These are phyloP conservation scores for Annona cherimola DNA, from an alignment of 164 flowering plant genomes.

Conservation along the genomic window DNA sequence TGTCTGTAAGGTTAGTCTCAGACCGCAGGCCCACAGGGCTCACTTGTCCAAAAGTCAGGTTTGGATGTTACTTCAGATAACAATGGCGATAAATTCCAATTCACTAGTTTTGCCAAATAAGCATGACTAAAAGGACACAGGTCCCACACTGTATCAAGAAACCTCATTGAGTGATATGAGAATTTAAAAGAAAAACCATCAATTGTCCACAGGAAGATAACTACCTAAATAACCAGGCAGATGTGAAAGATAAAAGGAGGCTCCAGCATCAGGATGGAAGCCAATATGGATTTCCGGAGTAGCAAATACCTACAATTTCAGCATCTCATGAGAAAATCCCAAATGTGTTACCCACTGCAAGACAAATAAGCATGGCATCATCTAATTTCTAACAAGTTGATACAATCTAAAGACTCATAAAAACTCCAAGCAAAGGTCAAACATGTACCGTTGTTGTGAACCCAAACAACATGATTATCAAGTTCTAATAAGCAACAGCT, in stretches of 20 bases:
- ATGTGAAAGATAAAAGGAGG: slow-evolving; percentile 77
- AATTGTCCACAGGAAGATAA: neutral
- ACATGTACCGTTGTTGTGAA: neutral
- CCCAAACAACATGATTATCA: too few relatives aligned
- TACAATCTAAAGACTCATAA: too few relatives aligned
- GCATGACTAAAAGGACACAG: neutral
- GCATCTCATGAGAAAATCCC: neutral
- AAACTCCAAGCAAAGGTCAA: too few relatives aligned
- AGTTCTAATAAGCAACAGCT: too few relatives aligned
- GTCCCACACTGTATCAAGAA: neutral
- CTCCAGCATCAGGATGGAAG: slow-evolving; percentile 94
- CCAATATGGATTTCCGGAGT: slow-evolving; percentile 80
- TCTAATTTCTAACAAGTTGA: too few relatives aligned
- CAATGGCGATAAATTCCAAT: too few relatives aligned
- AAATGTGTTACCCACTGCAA: neutral
- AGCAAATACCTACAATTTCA: slow-evolving; percentile 56
- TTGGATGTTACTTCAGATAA: too few relatives aligned
- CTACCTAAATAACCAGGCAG: slow-evolving; percentile 85
- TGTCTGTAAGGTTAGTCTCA: too few relatives aligned
- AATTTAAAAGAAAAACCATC: neutral
- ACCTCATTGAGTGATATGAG: neutral
- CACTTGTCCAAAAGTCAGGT: too few relatives aligned
- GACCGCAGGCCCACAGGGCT: too few relatives aligned
- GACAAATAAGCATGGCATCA: too few relatives aligned
- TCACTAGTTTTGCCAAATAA: neutral